phyloP scores from a whole-genome alignment of 129 eudicot genomes.

The Calendula officinalis region DNA sequence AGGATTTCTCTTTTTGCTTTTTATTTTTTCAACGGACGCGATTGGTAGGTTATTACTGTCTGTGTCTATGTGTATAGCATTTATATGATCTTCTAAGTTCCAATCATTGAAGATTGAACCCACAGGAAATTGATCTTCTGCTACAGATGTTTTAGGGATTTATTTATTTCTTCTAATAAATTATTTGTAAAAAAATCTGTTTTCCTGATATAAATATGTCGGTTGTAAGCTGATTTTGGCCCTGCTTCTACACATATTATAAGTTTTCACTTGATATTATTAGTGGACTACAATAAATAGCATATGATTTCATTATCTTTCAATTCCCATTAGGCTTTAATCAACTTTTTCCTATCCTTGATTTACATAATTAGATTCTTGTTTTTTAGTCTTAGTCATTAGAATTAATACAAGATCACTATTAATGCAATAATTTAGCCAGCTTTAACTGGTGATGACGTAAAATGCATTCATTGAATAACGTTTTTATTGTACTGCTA shows the following conservation, averaged over 20 bases:
- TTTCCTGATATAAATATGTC: neutral
- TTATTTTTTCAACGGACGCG: neutral
- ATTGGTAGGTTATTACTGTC: neutral
- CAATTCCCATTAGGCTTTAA: neutral
- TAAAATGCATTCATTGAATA: constrained; percentile 9
- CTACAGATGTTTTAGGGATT: neutral
- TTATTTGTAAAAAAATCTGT: neutral
- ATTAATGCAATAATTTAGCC: neutral
- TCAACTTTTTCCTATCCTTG: neutral
- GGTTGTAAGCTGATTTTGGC: no score
- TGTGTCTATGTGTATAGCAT: neutral
- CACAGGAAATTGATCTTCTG: neutral
- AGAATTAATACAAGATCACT: neutral
- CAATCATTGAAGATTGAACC: neutral
- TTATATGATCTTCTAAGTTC: neutral
- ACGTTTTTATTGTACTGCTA: no score
- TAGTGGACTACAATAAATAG: neutral
- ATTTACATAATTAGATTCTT: no score
- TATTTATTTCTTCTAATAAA: neutral
- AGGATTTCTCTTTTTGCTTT: neutral
- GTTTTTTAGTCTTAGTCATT: neutral
- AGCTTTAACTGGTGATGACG: neutral
- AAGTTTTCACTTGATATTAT: no score
- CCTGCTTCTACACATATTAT: no score
- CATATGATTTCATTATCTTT: neutral